A percentile compares a stretch with the other conserved stretches of the same genome.
These are phyloP conservation scores for Eucalyptus guilfoylei DNA, from an alignment of 345 rosid genomes.

Conservation along the genomic window DNA sequence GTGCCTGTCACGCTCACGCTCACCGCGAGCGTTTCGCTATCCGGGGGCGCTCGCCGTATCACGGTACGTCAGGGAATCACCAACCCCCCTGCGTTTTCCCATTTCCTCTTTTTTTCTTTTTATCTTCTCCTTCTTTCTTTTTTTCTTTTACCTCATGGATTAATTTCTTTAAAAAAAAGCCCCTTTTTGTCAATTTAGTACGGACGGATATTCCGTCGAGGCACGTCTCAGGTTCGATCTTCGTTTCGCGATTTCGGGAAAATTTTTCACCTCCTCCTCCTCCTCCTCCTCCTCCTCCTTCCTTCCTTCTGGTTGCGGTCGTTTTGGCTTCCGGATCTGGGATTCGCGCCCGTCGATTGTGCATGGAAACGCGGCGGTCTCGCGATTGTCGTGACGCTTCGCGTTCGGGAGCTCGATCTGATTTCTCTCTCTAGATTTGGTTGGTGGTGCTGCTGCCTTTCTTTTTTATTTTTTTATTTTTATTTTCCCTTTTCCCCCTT, in stretches of 20 bases:
- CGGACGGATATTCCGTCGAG: constrained; percentile 31
- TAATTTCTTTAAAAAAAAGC: not conserved
- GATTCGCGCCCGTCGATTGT: not conserved
- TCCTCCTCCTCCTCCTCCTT: too few relatives aligned
- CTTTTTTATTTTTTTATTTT: too few relatives aligned
- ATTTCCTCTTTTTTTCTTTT: not conserved
- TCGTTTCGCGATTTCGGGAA: not conserved
- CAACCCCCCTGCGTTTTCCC: not conserved
- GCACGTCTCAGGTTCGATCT: not conserved
- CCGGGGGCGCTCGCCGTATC: not conserved
- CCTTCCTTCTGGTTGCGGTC: too few relatives aligned
- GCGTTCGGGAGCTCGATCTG: not conserved
- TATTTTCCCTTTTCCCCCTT: not conserved
- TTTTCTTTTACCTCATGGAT: not conserved
- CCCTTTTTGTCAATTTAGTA: constrained; percentile 3
- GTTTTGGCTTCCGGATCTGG: not conserved
- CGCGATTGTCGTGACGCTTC: not conserved
- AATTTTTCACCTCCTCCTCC: not conserved
- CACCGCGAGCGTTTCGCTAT: not conserved
- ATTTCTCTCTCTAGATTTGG: not conserved
- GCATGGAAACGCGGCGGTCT: not conserved
- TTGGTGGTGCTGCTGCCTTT: not conserved
- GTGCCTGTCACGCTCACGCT: not conserved
- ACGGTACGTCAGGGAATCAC: not conserved
- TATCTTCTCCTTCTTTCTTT: not conserved